Percentiles rank a stretch among this genome's conserved stretches.
These are phyloP conservation scores for Leccinum variicolor DNA, from an alignment of 768 basidiomycete species.

Conservation along the genomic window DNA sequence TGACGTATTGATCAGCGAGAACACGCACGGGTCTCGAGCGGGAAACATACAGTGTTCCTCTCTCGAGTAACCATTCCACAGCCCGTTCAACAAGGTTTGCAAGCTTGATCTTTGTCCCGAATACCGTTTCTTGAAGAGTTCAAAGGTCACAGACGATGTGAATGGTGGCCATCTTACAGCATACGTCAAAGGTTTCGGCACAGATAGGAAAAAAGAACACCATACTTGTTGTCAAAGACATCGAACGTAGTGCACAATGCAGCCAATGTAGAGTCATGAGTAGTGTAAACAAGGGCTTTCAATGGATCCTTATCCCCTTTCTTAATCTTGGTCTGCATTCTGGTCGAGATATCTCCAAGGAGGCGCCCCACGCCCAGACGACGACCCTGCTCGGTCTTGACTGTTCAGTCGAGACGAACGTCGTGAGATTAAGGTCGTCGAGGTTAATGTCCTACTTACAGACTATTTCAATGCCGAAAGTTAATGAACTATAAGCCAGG, in stretches of 20 bases:
- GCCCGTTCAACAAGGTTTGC: constrained; percentile 43
- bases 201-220: neutral
- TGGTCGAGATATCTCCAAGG: constrained; percentile 57
- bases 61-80: constrained; percentile 29
- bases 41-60: constrained; percentile 43
- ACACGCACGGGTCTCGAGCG: neutral
- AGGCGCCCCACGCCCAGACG: constrained; percentile 76
- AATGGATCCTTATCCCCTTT: constrained; percentile 45
- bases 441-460: constrained; percentile 15
- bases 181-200: neutral
- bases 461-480: constrained; percentile 12
- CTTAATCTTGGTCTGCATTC: constrained; percentile 58
- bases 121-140: constrained; percentile 52
- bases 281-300: constrained; percentile 66
- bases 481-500: neutral
- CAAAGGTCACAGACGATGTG: constrained; percentile 70
- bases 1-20: neutral
- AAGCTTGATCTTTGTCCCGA: constrained; percentile 14
- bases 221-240: constrained; percentile 67
- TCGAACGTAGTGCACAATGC: constrained; percentile 63
- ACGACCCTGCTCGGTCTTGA: constrained; percentile 71
- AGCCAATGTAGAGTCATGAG: constrained; percentile 72
- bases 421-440: neutral
- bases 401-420: constrained; percentile 34
- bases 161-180: constrained; percentile 66